phyloP scores from a whole-genome alignment of 768 basidiomycete species.

The Boletellus emodensis region DNA sequence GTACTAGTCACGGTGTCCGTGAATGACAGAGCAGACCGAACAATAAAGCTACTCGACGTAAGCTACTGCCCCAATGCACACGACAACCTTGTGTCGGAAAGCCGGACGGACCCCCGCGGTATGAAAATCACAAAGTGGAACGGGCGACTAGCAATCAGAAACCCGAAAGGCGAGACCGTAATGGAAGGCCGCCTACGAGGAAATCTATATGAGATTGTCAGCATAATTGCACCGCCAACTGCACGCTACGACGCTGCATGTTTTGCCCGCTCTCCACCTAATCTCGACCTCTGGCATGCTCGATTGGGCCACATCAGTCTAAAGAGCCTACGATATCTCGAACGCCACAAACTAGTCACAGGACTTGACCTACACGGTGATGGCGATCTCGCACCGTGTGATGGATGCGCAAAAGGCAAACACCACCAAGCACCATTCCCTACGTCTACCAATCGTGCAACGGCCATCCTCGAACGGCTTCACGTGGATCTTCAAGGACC shows the following conservation, averaged over 20 bases:
- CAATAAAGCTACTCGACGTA: slow-evolving; percentile 3
- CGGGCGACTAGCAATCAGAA: not conserved
- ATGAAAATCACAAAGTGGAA: slow-evolving; percentile 6
- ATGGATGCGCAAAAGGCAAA: slow-evolving; percentile 10
- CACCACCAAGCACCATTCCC: slow-evolving; percentile 9
- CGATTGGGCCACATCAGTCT: slow-evolving; percentile 8
- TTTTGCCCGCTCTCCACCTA: not conserved
- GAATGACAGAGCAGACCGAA: not conserved
- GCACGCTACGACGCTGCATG: not conserved
- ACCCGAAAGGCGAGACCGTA: not conserved
- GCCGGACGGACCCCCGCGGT: slow-evolving; percentile 1
- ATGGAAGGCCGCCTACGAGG: slow-evolving; percentile 7
- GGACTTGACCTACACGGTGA: slow-evolving; percentile 5
- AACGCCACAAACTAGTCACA: slow-evolving; percentile 3
- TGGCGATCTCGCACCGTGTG: not conserved
- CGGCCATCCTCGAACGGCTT: not conserved
- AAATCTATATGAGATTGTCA: slow-evolving; percentile 10
- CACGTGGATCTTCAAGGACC: slow-evolving; percentile 1
- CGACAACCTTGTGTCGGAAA: slow-evolving; percentile 7
- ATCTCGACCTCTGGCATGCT: slow-evolving; percentile 11
- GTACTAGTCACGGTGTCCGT: not conserved
- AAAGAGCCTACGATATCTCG: not conserved
- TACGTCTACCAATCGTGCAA: not conserved
- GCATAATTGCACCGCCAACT: not conserved
- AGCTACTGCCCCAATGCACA: slow-evolving; percentile 7